A percentile compares a stretch with the other conserved stretches of the same genome.
Conservation (phyloP, 1,284 basidiomycete species). For the Phlebopus sp. region DNA sequence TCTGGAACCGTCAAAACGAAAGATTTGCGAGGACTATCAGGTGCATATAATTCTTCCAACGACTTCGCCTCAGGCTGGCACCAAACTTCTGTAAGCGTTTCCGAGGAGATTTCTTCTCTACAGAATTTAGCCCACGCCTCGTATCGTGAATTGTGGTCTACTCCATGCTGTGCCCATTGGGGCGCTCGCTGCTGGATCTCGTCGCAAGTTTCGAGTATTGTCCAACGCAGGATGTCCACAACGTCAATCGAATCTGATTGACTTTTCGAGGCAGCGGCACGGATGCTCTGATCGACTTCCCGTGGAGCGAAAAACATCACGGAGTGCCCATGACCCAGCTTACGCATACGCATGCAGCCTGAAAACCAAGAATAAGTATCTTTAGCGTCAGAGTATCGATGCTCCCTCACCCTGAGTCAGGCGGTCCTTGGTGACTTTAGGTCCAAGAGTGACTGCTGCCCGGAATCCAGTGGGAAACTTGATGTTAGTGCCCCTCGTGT, state of each 20-base stretch:
- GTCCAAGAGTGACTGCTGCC: conserved; percentile 35
- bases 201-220: conserved; percentile 43
- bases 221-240: conserved; percentile 44
- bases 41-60: conserved; percentile 38
- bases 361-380: background rate
- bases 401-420: conserved; percentile 45
- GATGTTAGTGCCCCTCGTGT: conserved; percentile 54
- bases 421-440: conserved; percentile 53
- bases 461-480: conserved; percentile 3
- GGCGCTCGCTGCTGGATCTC: conserved; percentile 40
- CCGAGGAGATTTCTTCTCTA: background rate
- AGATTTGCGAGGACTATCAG: background rate
- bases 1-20: conserved; percentile 13
- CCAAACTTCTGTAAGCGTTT: conserved; percentile 33
- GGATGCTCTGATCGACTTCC: conserved; percentile 44
- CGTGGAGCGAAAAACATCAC: conserved; percentile 49
- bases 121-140: conserved; percentile 30
- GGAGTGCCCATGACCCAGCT: conserved; percentile 47
- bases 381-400: background rate
- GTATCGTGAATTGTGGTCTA: conserved; percentile 37
- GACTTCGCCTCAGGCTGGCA: conserved; percentile 38
- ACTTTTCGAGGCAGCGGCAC: conserved; percentile 18
- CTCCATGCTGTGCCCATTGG: conserved; percentile 49
- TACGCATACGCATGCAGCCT: conserved; percentile 53
- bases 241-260: conserved; percentile 15